Evolutionary conservation across 2,329 filamentous ascomycete species (phyloP), one percentile per base, ranked within the genome.

Genomic region (Coniosporium uncinatum): DNA sequence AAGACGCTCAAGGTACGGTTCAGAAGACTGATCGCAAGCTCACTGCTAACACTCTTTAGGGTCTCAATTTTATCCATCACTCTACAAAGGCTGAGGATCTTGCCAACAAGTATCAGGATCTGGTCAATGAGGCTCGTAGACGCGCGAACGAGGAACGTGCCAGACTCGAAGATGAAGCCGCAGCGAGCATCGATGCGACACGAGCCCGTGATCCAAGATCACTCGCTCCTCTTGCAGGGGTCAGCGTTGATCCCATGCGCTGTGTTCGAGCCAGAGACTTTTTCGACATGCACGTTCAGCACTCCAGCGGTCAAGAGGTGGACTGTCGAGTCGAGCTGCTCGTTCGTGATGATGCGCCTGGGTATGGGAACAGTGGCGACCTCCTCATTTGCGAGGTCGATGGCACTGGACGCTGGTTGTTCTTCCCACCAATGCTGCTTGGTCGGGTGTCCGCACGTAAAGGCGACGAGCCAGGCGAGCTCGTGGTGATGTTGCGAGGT

Each of bases 371-470:
- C 47, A 70, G 77, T 37, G 89, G 91, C 5, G 93, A 98, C 59
- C 60, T 98, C n/a, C 76, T 98, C 18, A 84, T 98, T 42, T 90
- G 91, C 50, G 90, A 97, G 61, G 80, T 89, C n/a, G 88, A 89
- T 35, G 76, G 79, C 40, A 75, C 76, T 5, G 81, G 84, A 14
- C 79, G 81, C 40, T 97, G 88, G 81, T 75, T 98, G 4, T 74
- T 98, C 1, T 95, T 98, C 54, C 85, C 90, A n/a, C 91, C 93
- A 1, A 73, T 96, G n/a, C 73, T 82, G 16, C 73, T 79, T 48
- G 71, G 75, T 27, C 75, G 79, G 45, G 75, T 95, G 17, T 97
- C 93, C 13, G 88, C 89, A 38, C 81, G 91, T 31, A 80, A 75
- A 45, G 89, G 89, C 13, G 82, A 89, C 29, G 60, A 67, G n/a